phyloP scores from a whole-genome alignment of 2,329 filamentous ascomycete genomes.

The Biscogniauxia sp. region DNA sequence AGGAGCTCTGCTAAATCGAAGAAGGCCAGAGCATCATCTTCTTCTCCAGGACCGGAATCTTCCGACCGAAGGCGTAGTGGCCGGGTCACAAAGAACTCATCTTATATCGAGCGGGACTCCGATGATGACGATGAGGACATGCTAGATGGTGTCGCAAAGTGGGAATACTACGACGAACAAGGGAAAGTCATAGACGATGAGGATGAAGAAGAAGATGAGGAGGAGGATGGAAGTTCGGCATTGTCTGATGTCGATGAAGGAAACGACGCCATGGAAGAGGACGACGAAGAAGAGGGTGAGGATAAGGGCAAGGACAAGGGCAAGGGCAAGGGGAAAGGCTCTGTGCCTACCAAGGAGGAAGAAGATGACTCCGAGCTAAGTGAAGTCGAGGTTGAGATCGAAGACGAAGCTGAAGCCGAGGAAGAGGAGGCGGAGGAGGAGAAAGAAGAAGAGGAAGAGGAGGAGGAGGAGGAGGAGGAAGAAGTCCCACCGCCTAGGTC shows the following conservation, averaged over 20 bases:
- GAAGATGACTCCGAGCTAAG: constrained; percentile 21
- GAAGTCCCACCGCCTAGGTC: constrained; percentile 20
- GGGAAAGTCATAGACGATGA: constrained; percentile 32
- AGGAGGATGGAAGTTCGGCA: not conserved
- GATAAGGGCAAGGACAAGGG: constrained; percentile 3
- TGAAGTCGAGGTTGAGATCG: constrained; percentile 12
- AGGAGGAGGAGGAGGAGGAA: constrained; percentile 21
- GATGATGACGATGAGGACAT: constrained; percentile 62
- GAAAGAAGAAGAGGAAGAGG: constrained; percentile 15
- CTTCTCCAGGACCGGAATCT: constrained; percentile 31
- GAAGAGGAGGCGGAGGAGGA: constrained; percentile 5
- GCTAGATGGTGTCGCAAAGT: constrained; percentile 58
- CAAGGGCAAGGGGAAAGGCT: not conserved
- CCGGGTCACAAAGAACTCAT: constrained; percentile 46
- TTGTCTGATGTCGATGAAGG: constrained; percentile 15
- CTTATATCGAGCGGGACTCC: constrained; percentile 55
- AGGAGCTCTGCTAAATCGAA: constrained; percentile 28
- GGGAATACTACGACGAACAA: constrained; percentile 49
- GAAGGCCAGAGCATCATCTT: constrained; percentile 31
- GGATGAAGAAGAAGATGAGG: constrained; percentile 21
- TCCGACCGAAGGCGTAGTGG: constrained; percentile 56
- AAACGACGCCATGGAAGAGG: constrained; percentile 23
- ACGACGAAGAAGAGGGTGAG: constrained; percentile 19
- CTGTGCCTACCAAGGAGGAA: not conserved
- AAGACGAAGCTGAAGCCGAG: constrained; percentile 10